Percentiles rank a stretch among this genome's conserved stretches.
These are phyloP conservation scores for Achlya hypogyna DNA, from an alignment of 352 stramenopile species.

Conservation along the genomic window DNA sequence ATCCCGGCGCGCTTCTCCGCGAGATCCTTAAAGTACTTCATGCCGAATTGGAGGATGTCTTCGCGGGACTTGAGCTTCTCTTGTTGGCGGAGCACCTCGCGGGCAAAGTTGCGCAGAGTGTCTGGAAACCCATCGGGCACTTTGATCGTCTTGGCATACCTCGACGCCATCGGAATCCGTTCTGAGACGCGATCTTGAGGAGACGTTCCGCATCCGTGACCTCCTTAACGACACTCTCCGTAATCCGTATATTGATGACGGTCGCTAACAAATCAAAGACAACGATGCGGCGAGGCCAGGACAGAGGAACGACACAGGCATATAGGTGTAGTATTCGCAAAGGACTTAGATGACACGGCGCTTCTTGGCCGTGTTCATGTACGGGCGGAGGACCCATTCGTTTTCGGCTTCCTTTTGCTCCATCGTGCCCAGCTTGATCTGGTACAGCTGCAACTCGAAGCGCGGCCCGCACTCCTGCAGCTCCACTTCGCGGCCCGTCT, in stretches of 20 bases:
- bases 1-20: conserved; percentile 5
- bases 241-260: no score
- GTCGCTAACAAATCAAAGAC: no score
- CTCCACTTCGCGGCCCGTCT: conserved; percentile 86
- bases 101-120: conserved; percentile 61
- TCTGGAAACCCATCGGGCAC: conserved; percentile 64
- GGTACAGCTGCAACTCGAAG: conserved; percentile 99
- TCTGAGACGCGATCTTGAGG: background rate
- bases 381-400: conserved; percentile 98
- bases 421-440: conserved; percentile 96
- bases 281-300: no score
- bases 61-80: conserved; percentile 71
- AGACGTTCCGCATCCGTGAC: no score
- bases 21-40: conserved; percentile 62
- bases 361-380: conserved; percentile 99
- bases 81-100: conserved; percentile 76
- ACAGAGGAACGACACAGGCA: no score
- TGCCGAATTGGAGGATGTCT: conserved; percentile 65
- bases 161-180: conserved; percentile 50
- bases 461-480: conserved; percentile 94
- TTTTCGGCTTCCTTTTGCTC: conserved; percentile 99
- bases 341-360: conserved; percentile 77
- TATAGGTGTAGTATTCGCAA: no score
- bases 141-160: conserved; percentile 75
- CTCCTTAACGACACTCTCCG: no score